These are phyloP conservation scores for Tolypocladium guangdongense DNA, from an alignment of 2,329 filamentous ascomycete genomes.

Conservation along the genomic window DNA sequence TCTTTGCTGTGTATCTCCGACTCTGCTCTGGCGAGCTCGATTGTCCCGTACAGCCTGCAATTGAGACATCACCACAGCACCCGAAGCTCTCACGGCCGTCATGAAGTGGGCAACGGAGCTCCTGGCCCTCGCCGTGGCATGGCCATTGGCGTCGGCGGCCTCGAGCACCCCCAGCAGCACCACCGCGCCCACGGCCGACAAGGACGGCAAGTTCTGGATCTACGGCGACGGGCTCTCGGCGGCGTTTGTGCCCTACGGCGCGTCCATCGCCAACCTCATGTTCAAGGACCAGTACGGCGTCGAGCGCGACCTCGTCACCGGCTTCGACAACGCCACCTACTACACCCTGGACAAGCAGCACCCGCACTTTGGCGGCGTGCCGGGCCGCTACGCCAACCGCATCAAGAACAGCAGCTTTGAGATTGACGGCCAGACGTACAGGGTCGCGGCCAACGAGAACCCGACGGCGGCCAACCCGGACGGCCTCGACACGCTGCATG, in stretches of 20 bases:
- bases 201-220: conserved; percentile 62
- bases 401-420: conserved; percentile 67
- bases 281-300: conserved; percentile 59
- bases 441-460: conserved; percentile 54
- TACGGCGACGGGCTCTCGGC: conserved; percentile 54
- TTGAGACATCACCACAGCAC: background rate
- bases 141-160: conserved; percentile 8
- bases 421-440: conserved; percentile 51
- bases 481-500: conserved; percentile 56
- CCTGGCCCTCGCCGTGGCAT: conserved; percentile 7
- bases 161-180: conserved; percentile 3
- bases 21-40: background rate
- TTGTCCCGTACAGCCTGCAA: background rate
- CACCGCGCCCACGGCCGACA: conserved; percentile 30
- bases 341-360: conserved; percentile 55
- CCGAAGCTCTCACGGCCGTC: background rate
- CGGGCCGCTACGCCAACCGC: conserved; percentile 70
- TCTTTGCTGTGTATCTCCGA: background rate
- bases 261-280: conserved; percentile 60
- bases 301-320: conserved; percentile 59
- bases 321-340: conserved; percentile 66
- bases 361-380: conserved; percentile 61
- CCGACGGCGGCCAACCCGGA: conserved; percentile 35
- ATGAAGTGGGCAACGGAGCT: conserved; percentile 12
- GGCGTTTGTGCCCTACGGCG: conserved; percentile 64